Conservation (phyloP, 2,329 filamentous ascomycete species). For the Fusarium solani-melongenae region DNA sequence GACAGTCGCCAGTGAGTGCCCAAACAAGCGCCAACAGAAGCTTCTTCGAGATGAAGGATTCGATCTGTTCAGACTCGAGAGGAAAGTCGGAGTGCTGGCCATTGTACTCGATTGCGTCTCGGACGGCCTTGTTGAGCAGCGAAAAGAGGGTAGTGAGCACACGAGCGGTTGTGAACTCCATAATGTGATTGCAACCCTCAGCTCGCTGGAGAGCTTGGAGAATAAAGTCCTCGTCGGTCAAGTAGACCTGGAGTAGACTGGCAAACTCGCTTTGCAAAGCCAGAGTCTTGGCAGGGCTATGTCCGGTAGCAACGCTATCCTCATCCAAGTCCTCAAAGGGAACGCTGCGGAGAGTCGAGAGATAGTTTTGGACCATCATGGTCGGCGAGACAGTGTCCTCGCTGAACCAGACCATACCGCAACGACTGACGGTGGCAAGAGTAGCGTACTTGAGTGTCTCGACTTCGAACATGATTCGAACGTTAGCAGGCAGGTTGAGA, state of each 20-base stretch:
- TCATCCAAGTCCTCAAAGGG: conserved; percentile 97
- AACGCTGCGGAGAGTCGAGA: conserved; percentile 82
- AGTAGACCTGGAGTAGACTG: conserved; percentile 78
- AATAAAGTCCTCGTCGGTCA: conserved; percentile 85
- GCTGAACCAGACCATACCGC: conserved; percentile 99
- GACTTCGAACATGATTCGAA: conserved; percentile 99
- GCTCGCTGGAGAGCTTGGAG: conserved; percentile 81
- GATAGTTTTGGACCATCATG: conserved; percentile 94
- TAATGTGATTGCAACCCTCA: conserved; percentile 89
- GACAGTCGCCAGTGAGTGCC: conserved; percentile 96
- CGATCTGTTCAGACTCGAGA: conserved; percentile 88
- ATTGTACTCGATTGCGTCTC: conserved; percentile 96
- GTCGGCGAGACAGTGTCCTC: conserved; percentile 93
- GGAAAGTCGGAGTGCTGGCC: conserved; percentile 94
- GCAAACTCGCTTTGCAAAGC: conserved; percentile 83
- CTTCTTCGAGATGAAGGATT: conserved; percentile 92
- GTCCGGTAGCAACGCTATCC: conserved; percentile 81
- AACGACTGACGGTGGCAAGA: conserved; percentile 97
- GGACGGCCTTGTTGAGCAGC: conserved; percentile 91
- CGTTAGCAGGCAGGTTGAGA: conserved; percentile 91
- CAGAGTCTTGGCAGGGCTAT: conserved; percentile 81
- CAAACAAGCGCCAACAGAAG: conserved; percentile 91
- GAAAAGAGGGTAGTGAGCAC: conserved; percentile 95
- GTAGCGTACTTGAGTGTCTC: conserved; percentile 98
- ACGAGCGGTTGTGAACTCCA: conserved; percentile 95